These are phyloP conservation scores for Bonia amplexicaulis DNA, from an alignment of 176 grass and related monocot genomes.

Conservation along the genomic window DNA sequence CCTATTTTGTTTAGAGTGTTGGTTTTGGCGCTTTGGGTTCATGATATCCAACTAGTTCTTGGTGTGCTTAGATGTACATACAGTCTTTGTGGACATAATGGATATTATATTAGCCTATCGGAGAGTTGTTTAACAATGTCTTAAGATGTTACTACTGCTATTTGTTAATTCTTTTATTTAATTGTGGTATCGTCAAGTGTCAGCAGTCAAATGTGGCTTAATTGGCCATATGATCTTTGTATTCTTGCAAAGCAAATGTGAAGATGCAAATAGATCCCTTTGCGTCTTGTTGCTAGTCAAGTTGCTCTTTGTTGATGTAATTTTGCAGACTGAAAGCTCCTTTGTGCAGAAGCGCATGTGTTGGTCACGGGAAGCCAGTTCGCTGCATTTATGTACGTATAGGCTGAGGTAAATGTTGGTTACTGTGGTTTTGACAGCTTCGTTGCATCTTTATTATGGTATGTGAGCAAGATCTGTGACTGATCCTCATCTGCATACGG, in stretches of 20 bases:
- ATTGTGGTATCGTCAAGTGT: neutral
- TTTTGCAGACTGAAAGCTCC: neutral
- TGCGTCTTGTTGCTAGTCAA: conserved; percentile 16
- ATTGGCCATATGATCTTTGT: conserved; percentile 25
- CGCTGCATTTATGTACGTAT: conserved; percentile 36
- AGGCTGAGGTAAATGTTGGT: neutral
- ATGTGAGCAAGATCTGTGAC: neutral
- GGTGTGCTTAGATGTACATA: conserved; percentile 64
- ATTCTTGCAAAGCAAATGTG: neutral
- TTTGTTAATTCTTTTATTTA: conserved; percentile 23
- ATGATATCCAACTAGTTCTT: conserved; percentile 35
- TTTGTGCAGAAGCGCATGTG: neutral
- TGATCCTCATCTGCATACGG: neutral
- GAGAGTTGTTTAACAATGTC: conserved; percentile 22
- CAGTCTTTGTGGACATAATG: conserved; percentile 49
- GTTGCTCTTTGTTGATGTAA: neutral
- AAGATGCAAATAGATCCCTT: neutral
- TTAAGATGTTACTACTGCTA: neutral
- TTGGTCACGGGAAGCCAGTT: conserved; percentile 28
- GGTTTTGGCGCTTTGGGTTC: conserved; percentile 27
- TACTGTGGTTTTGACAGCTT: neutral
- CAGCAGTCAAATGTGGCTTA: conserved; percentile 4
- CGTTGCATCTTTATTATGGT: neutral
- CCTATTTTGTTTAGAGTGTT: conserved; percentile 31
- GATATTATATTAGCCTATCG: conserved; percentile 48